Percentiles rank a stretch among this genome's conserved stretches.
These are phyloP conservation scores for Neonectria coccinea DNA, from an alignment of 2,329 filamentous ascomycete species.

Conservation along the genomic window DNA sequence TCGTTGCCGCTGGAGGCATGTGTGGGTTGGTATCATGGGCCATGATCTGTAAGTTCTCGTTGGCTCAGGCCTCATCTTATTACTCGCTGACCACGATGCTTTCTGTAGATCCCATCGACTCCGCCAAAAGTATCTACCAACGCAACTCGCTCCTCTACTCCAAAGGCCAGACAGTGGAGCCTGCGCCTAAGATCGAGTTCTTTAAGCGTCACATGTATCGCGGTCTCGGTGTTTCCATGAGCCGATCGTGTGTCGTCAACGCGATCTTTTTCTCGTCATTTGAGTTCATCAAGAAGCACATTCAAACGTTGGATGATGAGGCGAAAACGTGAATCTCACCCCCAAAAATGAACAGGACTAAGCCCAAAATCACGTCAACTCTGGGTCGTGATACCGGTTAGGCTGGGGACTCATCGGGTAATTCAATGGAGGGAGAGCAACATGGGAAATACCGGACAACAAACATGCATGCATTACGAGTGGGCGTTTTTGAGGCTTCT, in stretches of 20 bases:
- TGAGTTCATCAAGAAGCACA: conserved; percentile 81
- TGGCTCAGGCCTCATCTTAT: neutral
- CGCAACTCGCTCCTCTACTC: conserved; percentile 80
- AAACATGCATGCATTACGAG: conserved; percentile 42
- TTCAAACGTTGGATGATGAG: conserved; percentile 65
- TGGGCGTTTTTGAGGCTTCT: conserved; percentile 39
- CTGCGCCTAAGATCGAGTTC: conserved; percentile 80
- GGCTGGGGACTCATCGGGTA: conserved; percentile 25
- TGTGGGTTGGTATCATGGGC: conserved; percentile 90
- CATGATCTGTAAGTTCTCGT: conserved; percentile 67
- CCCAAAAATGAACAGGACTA: neutral
- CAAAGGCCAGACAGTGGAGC: conserved; percentile 71
- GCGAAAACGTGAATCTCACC: conserved; percentile 25
- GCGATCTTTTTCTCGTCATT: conserved; percentile 92
- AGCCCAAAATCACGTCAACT: conserved; percentile 26
- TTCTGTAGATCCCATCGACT: conserved; percentile 75
- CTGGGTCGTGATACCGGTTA: conserved; percentile 11
- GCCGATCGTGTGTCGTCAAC: conserved; percentile 84
- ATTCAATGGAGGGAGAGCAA: conserved; percentile 24
- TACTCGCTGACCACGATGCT: conserved; percentile 25
- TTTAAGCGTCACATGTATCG: conserved; percentile 84
- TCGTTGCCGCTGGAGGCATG: conserved; percentile 81
- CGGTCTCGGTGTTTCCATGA: conserved; percentile 85
- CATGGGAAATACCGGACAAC: conserved; percentile 30
- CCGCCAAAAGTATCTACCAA: conserved; percentile 87